Evolutionary conservation across 2,329 filamentous ascomycete species (phyloP).

Genomic region (Hypoxylon sp.): DNA sequence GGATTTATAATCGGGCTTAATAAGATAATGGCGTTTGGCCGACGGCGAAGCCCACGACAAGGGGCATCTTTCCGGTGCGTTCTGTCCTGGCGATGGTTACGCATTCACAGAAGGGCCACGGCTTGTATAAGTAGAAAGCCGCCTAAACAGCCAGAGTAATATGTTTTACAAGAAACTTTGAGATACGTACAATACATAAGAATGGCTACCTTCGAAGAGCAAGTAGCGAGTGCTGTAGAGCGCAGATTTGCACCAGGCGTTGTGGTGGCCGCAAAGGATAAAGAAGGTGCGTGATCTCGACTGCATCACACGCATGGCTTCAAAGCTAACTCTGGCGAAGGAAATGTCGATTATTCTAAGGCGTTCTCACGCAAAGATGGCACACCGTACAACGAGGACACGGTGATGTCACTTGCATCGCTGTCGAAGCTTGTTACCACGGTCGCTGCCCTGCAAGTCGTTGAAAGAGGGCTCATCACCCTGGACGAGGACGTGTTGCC

Average conservation of each 20-base stretch:
- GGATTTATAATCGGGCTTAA: constrained; percentile 14
- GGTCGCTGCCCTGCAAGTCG: constrained; percentile 62
- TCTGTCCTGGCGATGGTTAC: background rate
- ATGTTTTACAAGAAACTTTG: background rate
- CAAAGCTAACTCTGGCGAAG: constrained; percentile 22
- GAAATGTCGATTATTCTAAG: constrained; percentile 39
- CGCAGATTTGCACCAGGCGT: constrained; percentile 34
- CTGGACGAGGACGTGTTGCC: constrained; percentile 63
- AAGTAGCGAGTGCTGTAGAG: constrained; percentile 31
- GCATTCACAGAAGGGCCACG: constrained; percentile 2
- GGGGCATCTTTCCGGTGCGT: background rate
- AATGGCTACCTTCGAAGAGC: constrained; percentile 37
- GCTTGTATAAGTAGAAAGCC: background rate
- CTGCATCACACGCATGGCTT: background rate
- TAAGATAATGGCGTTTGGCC: background rate
- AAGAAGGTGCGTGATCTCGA: constrained; percentile 24
- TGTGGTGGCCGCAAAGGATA: constrained; percentile 40
- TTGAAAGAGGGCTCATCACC: constrained; percentile 61
- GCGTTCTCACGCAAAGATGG: constrained; percentile 26
- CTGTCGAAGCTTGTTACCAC: constrained; percentile 62
- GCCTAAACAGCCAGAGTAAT: background rate
- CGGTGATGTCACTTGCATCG: constrained; percentile 55
- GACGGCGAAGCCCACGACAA: background rate
- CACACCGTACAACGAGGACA: constrained; percentile 45
- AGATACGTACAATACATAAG: background rate